Base-by-base conservation (phyloP, 495 filamentous ascomycete genomes). In the Podospora conica region DNA sequence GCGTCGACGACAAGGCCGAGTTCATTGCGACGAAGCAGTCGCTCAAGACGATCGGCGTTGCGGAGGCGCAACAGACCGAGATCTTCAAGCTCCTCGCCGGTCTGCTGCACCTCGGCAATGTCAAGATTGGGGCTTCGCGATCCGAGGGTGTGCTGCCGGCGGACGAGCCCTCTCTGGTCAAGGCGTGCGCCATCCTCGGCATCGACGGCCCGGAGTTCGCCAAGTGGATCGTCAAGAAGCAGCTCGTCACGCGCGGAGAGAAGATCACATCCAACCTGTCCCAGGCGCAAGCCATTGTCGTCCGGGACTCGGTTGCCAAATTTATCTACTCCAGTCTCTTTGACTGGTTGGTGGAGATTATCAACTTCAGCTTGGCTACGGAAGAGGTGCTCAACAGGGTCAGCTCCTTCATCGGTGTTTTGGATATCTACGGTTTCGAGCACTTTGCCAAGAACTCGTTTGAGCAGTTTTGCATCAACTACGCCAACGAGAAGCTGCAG, bases 391-490 rank as follows among this genome's bases (percentile, higher is more conserved):
- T 96, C 25, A 86, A 80, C 70, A 85, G 89, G 40, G 92, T 96
- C 76, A 84, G 80, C 68, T 93, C 91, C n/a, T 99, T 99, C 79
- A 99, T 99, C 70, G 95, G 95, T 71, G 95, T 99, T 48, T 86
- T 99, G 62, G 95, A 99, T 91, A 99, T 99, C 70, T 99, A 99
- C 81, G 95, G 95, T 55, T 99, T 99, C 76, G 95, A 99, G 77
- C 95, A 99, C 79, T 99, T 99, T 72, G 94, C 96, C 60, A 97
- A 96, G 81, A 99, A 99, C 82, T 98, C 96, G 9, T 99, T 99
- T 71, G 95, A 99, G 78, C 95, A 99, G 76, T 99, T 99, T 77
- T 99, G 95, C 76, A 99, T 99, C 84, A 99, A 99, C 80, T 99
- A 98, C 71, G 95, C 95, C 75, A 99, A 99, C 78, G 95, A 99